Evolutionary conservation across 2,329 filamentous ascomycete species (phyloP).

Genomic region (Mycosphaerelloides madeirae): DNA sequence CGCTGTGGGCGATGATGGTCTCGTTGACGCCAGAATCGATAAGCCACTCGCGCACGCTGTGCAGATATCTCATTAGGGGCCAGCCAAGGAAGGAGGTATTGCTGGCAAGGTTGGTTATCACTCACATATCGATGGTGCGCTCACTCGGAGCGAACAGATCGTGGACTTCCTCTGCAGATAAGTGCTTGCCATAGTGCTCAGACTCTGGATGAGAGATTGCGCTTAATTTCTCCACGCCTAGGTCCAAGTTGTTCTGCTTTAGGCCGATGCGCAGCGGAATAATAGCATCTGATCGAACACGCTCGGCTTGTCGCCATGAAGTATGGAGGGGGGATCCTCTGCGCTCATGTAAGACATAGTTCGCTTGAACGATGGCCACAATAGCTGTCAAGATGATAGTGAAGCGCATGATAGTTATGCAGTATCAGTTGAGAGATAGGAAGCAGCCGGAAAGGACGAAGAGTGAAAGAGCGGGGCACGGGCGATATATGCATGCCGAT

Average conservation of each 20-base stretch:
- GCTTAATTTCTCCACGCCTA: constrained; percentile 28
- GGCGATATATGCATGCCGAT: too few species aligned
- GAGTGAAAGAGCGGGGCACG: too few species aligned
- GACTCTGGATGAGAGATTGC: constrained; percentile 31
- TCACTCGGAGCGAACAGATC: constrained; percentile 39
- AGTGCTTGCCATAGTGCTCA: constrained; percentile 33
- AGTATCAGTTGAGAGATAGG: too few species aligned
- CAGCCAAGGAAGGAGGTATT: too few species aligned
- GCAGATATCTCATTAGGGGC: too few species aligned
- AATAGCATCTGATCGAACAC: constrained; percentile 32
- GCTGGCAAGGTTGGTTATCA: too few species aligned
- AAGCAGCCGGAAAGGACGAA: too few species aligned
- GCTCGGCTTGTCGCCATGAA: constrained; percentile 34
- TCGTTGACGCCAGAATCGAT: constrained; percentile 47
- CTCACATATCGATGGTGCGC: too few species aligned
- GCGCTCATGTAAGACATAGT: constrained; percentile 20
- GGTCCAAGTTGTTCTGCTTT: constrained; percentile 21
- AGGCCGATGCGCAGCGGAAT: constrained; percentile 25
- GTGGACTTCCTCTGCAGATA: constrained; percentile 33
- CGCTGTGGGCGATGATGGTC: constrained; percentile 47
- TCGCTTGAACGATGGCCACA: not conserved
- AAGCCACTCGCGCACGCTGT: constrained; percentile 55
- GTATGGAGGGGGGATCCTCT: not conserved
- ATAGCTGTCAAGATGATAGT: too few species aligned
- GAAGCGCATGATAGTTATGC: too few species aligned